Evolutionary conservation across 208 protist genomes (phyloP).

Genomic region (Crithidia acanthocephali): DNA sequence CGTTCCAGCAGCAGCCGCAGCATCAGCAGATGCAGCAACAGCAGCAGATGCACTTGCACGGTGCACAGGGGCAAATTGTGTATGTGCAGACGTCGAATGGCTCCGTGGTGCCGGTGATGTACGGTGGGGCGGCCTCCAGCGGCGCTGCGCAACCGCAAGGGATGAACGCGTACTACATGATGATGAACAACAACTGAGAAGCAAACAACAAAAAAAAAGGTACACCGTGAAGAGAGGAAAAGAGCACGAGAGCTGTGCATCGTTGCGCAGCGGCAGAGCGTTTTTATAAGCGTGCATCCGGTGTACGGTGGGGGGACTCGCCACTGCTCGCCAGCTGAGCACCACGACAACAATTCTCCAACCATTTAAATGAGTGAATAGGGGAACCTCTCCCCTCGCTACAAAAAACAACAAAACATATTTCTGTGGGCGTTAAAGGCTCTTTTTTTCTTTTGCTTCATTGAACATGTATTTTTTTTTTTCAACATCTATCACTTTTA

Average conservation of each 20-base stretch:
- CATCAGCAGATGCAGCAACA: conserved; percentile 12
- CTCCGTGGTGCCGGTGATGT: conserved; percentile 26
- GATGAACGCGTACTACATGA: conserved; percentile 25
- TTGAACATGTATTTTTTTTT: conserved; percentile 9
- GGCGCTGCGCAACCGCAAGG: conserved; percentile 4
- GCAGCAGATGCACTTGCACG: conserved; percentile 8
- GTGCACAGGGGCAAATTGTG: conserved; percentile 17
- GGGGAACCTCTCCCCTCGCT: no score
- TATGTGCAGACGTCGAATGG: conserved; percentile 27
- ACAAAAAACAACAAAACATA: no score
- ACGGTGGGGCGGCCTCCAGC: conserved; percentile 10
- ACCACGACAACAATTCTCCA: no score
- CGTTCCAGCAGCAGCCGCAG: conserved; percentile 10
- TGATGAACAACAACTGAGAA: conserved; percentile 13
- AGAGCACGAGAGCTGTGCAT: no score
- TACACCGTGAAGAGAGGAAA: no score
- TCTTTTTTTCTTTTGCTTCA: no score
- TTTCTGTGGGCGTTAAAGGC: no score
- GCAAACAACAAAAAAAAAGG: not conserved
- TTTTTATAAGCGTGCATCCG: no score
- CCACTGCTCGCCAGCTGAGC: no score
- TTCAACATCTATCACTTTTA: not conserved
- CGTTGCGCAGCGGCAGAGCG: no score
- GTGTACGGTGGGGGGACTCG: no score
- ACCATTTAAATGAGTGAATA: no score